phyloP scores from a whole-genome alignment of 2,329 filamentous ascomycete genomes.

The Pseudocercospora macadamiae region DNA sequence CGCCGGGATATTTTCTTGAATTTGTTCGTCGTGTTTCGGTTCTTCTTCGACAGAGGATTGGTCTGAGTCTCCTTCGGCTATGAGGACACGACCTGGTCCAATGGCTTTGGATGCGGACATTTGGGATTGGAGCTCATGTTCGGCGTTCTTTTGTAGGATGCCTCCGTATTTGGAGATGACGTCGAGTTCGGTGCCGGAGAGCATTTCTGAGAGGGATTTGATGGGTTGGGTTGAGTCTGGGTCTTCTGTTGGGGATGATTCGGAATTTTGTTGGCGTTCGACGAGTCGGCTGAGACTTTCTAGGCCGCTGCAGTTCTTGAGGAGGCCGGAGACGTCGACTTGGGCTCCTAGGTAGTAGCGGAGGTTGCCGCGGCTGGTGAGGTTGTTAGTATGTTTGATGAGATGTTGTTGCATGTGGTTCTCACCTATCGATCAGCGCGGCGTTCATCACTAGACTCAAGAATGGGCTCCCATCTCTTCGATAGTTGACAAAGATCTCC shows the following conservation, averaged over 20 bases:
- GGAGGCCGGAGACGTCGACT: constrained; percentile 69
- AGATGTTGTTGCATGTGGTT: background rate
- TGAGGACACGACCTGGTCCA: constrained; percentile 10
- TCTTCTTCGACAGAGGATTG: constrained; percentile 7
- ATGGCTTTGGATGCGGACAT: background rate
- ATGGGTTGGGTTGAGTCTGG: constrained; percentile 1
- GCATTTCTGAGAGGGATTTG: constrained; percentile 22
- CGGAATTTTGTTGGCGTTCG: background rate
- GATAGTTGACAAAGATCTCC: constrained; percentile 74
- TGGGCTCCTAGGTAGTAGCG: constrained; percentile 74
- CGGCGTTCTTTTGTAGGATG: constrained; percentile 7
- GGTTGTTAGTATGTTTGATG: background rate
- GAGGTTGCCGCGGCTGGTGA: constrained; percentile 63
- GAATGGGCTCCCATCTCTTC: constrained; percentile 73
- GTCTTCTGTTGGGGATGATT: constrained; percentile 30
- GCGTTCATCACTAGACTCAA: constrained; percentile 70
- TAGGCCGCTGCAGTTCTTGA: constrained; percentile 67
- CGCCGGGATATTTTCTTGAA: background rate
- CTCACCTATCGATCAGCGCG: constrained; percentile 43
- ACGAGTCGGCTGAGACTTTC: constrained; percentile 53
- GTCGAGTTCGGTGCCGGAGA: constrained; percentile 16
- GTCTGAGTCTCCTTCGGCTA: constrained; percentile 17
- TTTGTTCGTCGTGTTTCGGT: background rate
- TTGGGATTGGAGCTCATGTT: constrained; percentile 5
- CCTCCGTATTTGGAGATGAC: constrained; percentile 16